Percentiles rank a stretch among this genome's conserved stretches.
These are phyloP conservation scores for Mucuna pruriens DNA, from an alignment of 306 rosid species.

Conservation along the genomic window DNA sequence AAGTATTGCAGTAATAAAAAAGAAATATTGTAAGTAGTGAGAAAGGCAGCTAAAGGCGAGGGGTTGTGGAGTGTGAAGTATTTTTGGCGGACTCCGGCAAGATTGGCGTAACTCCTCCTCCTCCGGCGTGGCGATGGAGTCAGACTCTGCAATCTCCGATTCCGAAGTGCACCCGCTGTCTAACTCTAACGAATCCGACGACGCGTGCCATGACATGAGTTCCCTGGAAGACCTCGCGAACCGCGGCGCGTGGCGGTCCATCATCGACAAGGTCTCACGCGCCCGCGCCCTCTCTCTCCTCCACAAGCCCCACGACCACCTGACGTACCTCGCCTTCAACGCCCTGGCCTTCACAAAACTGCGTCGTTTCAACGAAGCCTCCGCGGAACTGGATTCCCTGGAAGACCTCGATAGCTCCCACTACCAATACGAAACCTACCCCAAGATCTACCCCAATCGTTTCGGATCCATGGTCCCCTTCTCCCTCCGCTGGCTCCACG, in stretches of 20 bases:
- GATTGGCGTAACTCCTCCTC: conserved; percentile 13
- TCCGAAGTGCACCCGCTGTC: conserved; percentile 57
- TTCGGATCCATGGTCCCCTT: conserved; percentile 93
- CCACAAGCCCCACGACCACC: conserved; percentile 86
- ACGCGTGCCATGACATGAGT: conserved; percentile 64
- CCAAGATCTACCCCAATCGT: conserved; percentile 60
- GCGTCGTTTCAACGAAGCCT: conserved; percentile 85
- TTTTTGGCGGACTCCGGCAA: not conserved
- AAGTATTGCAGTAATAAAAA: too few species aligned
- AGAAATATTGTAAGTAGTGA: too few species aligned
- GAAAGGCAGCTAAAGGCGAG: too few species aligned
- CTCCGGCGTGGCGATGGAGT: conserved; percentile 36
- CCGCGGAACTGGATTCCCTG: conserved; percentile 76
- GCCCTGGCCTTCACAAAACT: conserved; percentile 84
- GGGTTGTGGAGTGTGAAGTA: too few species aligned
- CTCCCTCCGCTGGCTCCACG: conserved; percentile 83
- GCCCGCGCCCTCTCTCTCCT: conserved; percentile 83
- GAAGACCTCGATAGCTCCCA: conserved; percentile 70
- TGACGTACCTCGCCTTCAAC: conserved; percentile 76
- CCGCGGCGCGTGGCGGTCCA: conserved; percentile 93
- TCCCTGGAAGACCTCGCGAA: conserved; percentile 77
- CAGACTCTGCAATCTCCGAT: conserved; percentile 42
- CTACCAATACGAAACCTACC: conserved; percentile 76
- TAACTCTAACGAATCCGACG: conserved; percentile 39
- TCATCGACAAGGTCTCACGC: conserved; percentile 80